Base-by-base conservation (phyloP, 108 stramenopile genomes). In the Fragilaria crotonensis region DNA sequence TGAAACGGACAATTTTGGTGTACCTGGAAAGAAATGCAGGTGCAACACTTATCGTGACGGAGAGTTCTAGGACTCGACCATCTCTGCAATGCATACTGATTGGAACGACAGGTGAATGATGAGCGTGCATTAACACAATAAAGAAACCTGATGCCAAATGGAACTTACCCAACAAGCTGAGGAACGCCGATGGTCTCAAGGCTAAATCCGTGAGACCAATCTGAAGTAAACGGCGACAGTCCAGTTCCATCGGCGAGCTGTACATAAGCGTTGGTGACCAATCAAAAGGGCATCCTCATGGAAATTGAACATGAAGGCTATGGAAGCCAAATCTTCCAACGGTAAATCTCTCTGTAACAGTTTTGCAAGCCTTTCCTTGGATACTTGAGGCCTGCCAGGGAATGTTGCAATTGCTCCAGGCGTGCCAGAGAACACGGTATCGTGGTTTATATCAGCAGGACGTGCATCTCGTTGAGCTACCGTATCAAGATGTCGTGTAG, bases 301-400 rank as follows among this genome's bases (percentile, higher is more conserved):
- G 65, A 93, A 97, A 58, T 95, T 97, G 69, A 97, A 97, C 95
- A 97, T 96, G 57, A 90, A 95, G 22, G 96, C 89, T 23, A 90
- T 52, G 4, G 64, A 58, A 49, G 80, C 68, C 30, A 95, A 55
- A 33, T 86, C 73, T 11, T 79, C 62, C 11, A 96, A 66, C 5
- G 83, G 68, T 28, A 97, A 48, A 45, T 93, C 86, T 33, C 83
- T 67, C 17, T 87, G 73, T 18, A 84, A 65, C 52, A 85, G 66
- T 17, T 57, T 41, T 36, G 80, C 66, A 18, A 86, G n/a, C 11
- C 70, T 59, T 2, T 59, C 69, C 48, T 72, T 69, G 25, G 59
- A 33, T 25, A 73, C 46, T 33, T 66, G 52, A 30, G 54, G 56
- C 33, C 52, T 30, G 41, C 71, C 62, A 4, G 60, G 65, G 30